These are phyloP conservation scores for Sclerotinia subarctica DNA, from an alignment of 2,329 filamentous ascomycete species.

Conservation along the genomic window DNA sequence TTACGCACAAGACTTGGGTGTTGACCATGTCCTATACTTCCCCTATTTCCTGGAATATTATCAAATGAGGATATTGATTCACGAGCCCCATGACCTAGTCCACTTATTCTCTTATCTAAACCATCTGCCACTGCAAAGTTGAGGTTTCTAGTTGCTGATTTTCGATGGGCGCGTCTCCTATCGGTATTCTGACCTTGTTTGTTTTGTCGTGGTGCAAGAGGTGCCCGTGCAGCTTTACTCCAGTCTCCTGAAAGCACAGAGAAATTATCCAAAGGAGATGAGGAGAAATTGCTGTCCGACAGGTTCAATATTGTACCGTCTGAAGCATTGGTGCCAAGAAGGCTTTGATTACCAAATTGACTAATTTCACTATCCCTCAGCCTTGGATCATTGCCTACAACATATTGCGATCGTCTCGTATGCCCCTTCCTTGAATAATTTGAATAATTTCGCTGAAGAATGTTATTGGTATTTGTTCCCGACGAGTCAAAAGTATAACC, in stretches of 20 bases:
- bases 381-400: conserved; percentile 20
- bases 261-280: conserved; percentile 30
- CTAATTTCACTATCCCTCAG: conserved; percentile 23
- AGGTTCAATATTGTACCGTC: conserved; percentile 28
- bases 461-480: conserved; percentile 26
- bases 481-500: conserved; percentile 26
- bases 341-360: conserved; percentile 10
- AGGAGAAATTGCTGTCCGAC: conserved; percentile 32
- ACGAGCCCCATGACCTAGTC: conserved; percentile 30
- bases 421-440: conserved; percentile 36
- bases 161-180: conserved; percentile 17
- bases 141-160: conserved; percentile 26
- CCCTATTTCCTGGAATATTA: conserved; percentile 18
- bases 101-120: conserved; percentile 24
- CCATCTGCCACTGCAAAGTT: conserved; percentile 21
- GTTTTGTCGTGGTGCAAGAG: conserved; percentile 5
- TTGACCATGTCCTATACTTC: conserved; percentile 34
- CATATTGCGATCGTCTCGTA: conserved; percentile 26
- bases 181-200: conserved; percentile 1
- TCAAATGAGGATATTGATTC: conserved; percentile 27
- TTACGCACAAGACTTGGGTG: conserved; percentile 23
- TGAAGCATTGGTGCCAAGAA: conserved; percentile 7
- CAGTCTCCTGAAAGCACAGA: conserved; percentile 25
- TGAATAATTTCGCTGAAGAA: conserved; percentile 32
- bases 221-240: conserved; percentile 14